A percentile compares a stretch with the other conserved stretches of the same genome.
Evolutionary conservation across 106 monocot genomes (phyloP).

Genomic region (Hemerocallis citrina): DNA sequence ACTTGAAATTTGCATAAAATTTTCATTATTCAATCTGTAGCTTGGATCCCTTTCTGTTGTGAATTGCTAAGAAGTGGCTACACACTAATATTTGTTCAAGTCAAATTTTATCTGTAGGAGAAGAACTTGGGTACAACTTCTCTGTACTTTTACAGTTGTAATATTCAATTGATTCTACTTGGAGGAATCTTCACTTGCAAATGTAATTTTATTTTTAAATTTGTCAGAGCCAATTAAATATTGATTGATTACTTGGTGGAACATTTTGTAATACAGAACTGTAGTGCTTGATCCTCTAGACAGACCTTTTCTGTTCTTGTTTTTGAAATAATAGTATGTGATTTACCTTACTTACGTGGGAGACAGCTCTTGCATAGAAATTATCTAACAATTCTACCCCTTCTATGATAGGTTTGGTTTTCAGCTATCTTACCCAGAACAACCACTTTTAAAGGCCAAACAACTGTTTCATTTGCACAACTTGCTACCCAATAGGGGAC

Average conservation of each 20-base stretch:
- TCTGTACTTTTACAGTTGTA: background rate
- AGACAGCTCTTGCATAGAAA: background rate
- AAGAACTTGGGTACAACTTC: background rate
- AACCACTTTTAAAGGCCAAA: slow-evolving; percentile 87
- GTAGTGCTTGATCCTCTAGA: background rate
- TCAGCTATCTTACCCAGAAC: slow-evolving; percentile 52
- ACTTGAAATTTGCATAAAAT: too few species aligned
- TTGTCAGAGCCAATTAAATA: background rate
- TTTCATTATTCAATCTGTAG: too few species aligned
- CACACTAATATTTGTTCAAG: background rate
- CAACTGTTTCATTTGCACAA: slow-evolving; percentile 65
- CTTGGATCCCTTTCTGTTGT: too few species aligned
- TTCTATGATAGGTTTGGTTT: slow-evolving; percentile 44
- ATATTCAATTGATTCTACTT: background rate
- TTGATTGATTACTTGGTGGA: background rate
- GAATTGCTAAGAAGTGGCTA: background rate
- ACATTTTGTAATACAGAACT: background rate
- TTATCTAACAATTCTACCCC: background rate
- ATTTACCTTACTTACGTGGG: background rate
- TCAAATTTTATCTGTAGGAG: background rate
- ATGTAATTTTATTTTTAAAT: background rate
- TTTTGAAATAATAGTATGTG: background rate
- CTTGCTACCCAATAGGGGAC: slow-evolving; percentile 56
- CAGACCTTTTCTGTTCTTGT: background rate
- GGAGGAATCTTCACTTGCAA: background rate